A percentile compares a stretch with the other conserved stretches of the same genome.
These are phyloP conservation scores for Sarocladium oryzae DNA, from an alignment of 2,329 filamentous ascomycete species.

Conservation along the genomic window DNA sequence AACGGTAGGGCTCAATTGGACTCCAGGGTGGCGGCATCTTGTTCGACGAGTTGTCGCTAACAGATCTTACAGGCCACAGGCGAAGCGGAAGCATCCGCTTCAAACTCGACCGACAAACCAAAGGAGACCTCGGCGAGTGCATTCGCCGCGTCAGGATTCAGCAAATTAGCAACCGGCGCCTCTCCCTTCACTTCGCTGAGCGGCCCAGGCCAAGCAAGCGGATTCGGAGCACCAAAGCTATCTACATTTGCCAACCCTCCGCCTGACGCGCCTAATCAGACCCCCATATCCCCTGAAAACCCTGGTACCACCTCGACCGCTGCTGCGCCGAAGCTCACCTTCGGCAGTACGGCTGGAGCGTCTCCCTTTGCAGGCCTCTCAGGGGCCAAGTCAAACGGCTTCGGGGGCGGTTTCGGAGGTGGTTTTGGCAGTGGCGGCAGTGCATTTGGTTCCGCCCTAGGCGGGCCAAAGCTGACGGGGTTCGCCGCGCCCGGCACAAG, in stretches of 20 bases:
- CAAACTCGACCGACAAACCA: constrained; percentile 21
- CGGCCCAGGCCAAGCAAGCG: constrained; percentile 34
- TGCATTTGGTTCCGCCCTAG: constrained; percentile 29
- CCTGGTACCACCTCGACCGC: constrained; percentile 11
- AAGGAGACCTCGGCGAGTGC: constrained; percentile 47
- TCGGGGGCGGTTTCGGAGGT: constrained; percentile 32
- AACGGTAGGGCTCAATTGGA: constrained; percentile 22
- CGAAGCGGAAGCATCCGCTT: constrained; percentile 6
- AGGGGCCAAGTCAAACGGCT: constrained; percentile 34
- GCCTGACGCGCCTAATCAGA: constrained; percentile 11
- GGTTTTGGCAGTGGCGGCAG: constrained; percentile 37
- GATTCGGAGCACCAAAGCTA: constrained; percentile 38
- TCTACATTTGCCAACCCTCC: constrained; percentile 27
- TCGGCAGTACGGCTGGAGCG: constrained; percentile 32
- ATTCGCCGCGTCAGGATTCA: constrained; percentile 63
- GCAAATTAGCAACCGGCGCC: constrained; percentile 55
- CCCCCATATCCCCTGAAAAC: background rate
- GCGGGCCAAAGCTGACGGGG: constrained; percentile 47
- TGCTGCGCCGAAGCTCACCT: constrained; percentile 41
- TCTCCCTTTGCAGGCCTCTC: constrained; percentile 44
- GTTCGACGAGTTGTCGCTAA: background rate
- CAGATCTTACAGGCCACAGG: constrained; percentile 5
- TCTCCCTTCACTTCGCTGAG: constrained; percentile 60
- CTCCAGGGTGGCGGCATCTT: background rate
- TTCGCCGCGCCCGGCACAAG: constrained; percentile 60